These are phyloP conservation scores for Cornus florida DNA, from an alignment of 148 eudicot genomes.

Conservation along the genomic window DNA sequence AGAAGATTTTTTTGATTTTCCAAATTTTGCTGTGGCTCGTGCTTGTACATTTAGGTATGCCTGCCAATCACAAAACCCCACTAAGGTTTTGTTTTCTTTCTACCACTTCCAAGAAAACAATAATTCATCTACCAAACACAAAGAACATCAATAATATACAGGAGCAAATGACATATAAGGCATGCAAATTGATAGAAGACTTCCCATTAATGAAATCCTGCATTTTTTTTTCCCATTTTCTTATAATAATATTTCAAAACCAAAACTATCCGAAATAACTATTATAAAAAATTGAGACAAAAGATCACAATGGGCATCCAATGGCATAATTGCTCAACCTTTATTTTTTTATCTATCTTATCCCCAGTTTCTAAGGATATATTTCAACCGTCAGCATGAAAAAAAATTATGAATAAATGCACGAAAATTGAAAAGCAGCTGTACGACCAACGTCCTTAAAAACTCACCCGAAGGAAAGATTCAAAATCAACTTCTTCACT, in stretches of 20 bases:
- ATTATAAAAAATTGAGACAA: background rate
- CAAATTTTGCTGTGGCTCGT: constrained; percentile 52
- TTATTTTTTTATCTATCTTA: too few relatives aligned
- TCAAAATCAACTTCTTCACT: constrained; percentile 75
- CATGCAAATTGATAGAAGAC: background rate
- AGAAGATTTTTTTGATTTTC: constrained; percentile 39
- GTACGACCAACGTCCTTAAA: background rate
- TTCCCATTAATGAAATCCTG: background rate
- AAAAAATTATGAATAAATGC: too few relatives aligned
- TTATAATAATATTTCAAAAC: background rate
- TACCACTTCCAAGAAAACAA: background rate
- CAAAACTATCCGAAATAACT: background rate
- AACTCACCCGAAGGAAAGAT: constrained; percentile 77
- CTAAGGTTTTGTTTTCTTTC: background rate
- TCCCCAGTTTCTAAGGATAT: background rate
- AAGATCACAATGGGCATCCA: background rate
- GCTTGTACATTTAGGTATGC: constrained; percentile 63
- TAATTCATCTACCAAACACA: background rate
- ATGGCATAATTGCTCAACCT: background rate
- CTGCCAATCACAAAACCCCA: constrained; percentile 35
- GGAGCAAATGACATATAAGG: background rate
- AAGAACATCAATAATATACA: background rate
- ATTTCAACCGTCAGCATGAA: background rate
- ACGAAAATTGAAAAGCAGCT: too few relatives aligned
- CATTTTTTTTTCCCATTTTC: background rate